These are phyloP conservation scores for Penicillium freii DNA, from an alignment of 2,329 filamentous ascomycete species.

Conservation along the genomic window DNA sequence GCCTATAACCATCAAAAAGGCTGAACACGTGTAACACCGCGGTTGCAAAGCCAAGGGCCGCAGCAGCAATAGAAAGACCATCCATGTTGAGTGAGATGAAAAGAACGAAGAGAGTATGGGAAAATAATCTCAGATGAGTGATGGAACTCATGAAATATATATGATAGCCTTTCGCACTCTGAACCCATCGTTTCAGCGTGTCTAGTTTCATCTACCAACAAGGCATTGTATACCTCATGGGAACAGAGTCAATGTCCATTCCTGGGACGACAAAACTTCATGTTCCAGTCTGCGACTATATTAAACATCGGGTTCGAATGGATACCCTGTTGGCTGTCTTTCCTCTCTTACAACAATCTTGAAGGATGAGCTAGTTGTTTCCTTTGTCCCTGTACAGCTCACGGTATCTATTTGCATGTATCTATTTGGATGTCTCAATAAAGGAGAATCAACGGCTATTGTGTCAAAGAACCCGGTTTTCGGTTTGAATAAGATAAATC, in stretches of 20 bases:
- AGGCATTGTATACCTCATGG: not conserved
- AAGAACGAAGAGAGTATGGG: not conserved
- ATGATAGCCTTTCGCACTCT: not conserved
- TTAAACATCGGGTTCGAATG: not conserved
- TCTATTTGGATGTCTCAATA: not conserved
- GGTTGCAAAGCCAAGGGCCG: rapidly evolving
- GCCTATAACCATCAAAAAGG: not conserved
- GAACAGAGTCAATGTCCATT: not conserved
- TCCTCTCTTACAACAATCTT: too few relatives aligned
- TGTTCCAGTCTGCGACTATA: not conserved
- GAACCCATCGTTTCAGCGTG: not conserved
- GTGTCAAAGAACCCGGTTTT: too few relatives aligned
- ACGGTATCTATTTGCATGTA: not conserved
- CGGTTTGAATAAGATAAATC: too few relatives aligned
- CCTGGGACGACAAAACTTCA: not conserved
- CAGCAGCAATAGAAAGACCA: not conserved
- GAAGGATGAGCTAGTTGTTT: not conserved
- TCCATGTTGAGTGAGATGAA: not conserved
- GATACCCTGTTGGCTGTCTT: not conserved
- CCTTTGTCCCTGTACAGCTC: not conserved
- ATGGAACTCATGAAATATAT: not conserved
- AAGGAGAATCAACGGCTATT: not conserved
- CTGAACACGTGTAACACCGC: not conserved
- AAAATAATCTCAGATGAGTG: not conserved
- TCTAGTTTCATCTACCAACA: not conserved